These are phyloP conservation scores for Oryza meyeriana DNA, from an alignment of 176 grass and related monocot species.

Conservation along the genomic window DNA sequence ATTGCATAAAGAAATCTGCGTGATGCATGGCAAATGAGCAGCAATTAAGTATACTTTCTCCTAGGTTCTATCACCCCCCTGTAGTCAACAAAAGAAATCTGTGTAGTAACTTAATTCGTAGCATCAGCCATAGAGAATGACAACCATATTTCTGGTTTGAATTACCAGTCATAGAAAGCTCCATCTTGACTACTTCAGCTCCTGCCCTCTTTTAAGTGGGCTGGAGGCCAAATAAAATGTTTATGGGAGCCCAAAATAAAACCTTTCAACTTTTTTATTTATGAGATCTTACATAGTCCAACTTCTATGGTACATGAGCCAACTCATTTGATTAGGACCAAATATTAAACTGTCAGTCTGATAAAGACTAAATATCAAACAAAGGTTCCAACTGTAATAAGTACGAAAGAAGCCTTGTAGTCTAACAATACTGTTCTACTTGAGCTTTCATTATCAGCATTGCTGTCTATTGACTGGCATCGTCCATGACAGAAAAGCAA, in stretches of 20 bases:
- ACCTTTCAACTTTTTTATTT: background rate
- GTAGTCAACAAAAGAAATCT: background rate
- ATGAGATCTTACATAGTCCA: background rate
- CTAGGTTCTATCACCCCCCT: background rate
- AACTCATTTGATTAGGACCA: constrained; percentile 1
- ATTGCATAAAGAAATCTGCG: background rate
- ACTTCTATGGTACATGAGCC: background rate
- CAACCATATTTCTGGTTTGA: background rate
- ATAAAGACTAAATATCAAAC: constrained; percentile 1
- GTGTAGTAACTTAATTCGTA: background rate
- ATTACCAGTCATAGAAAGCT: background rate
- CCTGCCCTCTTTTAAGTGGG: background rate
- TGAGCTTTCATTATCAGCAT: constrained; percentile 1
- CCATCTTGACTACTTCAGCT: background rate
- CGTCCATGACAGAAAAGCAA: constrained; percentile 7
- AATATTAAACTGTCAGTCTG: background rate
- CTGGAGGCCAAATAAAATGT: background rate
- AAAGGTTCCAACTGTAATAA: background rate
- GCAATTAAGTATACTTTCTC: background rate
- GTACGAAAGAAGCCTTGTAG: background rate
- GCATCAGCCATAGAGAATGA: background rate
- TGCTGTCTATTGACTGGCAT: background rate
- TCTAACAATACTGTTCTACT: background rate
- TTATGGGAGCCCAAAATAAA: background rate
- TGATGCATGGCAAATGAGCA: background rate